These are phyloP conservation scores for Phoma sp. DNA, from an alignment of 2,329 filamentous ascomycete species.

Conservation along the genomic window DNA sequence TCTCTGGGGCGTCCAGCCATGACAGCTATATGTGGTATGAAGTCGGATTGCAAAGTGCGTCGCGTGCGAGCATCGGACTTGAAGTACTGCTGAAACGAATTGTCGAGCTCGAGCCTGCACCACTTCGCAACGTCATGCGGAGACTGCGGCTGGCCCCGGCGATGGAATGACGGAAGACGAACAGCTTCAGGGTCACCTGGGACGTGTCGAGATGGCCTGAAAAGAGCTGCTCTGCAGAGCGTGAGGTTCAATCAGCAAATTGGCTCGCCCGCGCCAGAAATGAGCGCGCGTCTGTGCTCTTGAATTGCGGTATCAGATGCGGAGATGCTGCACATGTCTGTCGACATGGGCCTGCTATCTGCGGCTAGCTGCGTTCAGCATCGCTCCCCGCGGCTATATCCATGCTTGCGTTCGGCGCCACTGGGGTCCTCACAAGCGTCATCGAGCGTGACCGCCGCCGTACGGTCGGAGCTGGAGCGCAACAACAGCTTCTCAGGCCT, in stretches of 20 bases:
- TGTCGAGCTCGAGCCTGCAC: constrained; percentile 27
- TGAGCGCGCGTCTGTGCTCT: constrained; percentile 12
- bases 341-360: constrained; percentile 13
- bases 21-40: constrained; percentile 12
- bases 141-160: constrained; percentile 22
- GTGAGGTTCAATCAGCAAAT: background rate
- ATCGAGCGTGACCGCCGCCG: constrained; percentile 8
- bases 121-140: constrained; percentile 42
- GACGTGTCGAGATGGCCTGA: background rate
- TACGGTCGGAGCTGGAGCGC: constrained; percentile 3
- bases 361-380: constrained; percentile 12
- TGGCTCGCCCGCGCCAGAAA: constrained; percentile 4
- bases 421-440: constrained; percentile 17
- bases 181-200: background rate
- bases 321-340: constrained; percentile 7
- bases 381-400: constrained; percentile 8
- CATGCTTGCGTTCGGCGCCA: constrained; percentile 6
- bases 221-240: background rate
- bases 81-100: constrained; percentile 29
- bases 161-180: constrained; percentile 6
- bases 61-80: constrained; percentile 36
- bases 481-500: constrained; percentile 2
- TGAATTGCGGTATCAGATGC: constrained; percentile 12
- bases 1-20: constrained; percentile 44
- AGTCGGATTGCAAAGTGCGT: constrained; percentile 14